These are phyloP conservation scores for Nicotiana benthamiana DNA, from an alignment of 257 asterid genomes.

Conservation along the genomic window DNA sequence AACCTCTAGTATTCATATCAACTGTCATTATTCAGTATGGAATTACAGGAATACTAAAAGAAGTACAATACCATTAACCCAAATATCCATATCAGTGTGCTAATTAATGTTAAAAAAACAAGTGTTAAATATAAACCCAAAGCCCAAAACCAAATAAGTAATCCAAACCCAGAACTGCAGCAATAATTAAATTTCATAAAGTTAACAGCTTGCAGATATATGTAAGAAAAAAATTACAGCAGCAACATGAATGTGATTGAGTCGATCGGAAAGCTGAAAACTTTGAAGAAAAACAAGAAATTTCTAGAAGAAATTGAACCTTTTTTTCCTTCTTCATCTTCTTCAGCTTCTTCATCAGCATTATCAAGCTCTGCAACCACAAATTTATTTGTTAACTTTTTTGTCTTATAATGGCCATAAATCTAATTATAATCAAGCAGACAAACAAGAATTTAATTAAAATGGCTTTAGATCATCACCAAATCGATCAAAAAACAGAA, in stretches of 20 bases:
- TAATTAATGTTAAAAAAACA: not conserved
- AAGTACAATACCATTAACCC: constrained; percentile 27
- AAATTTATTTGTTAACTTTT: not conserved
- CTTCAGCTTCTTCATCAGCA: constrained; percentile 58
- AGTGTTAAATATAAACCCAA: not conserved
- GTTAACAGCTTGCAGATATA: no score
- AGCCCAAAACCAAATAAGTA: not conserved
- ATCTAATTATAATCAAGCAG: not conserved
- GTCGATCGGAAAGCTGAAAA: not conserved
- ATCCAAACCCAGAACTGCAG: not conserved
- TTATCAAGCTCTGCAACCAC: constrained; percentile 66
- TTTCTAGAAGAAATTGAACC: constrained; percentile 15
- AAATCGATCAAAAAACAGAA: no score
- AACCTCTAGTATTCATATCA: not conserved
- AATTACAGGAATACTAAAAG: not conserved
- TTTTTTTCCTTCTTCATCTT: constrained; percentile 51
- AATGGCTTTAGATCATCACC: no score
- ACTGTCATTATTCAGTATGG: no score
- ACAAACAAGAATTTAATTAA: not conserved
- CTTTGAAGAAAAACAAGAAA: not conserved
- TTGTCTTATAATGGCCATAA: not conserved
- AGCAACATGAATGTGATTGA: no score
- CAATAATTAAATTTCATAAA: not conserved
- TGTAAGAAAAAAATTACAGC: no score
- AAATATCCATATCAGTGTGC: not conserved